These are phyloP conservation scores for Rhodocollybia butyracea DNA, from an alignment of 768 basidiomycete species.

Conservation along the genomic window DNA sequence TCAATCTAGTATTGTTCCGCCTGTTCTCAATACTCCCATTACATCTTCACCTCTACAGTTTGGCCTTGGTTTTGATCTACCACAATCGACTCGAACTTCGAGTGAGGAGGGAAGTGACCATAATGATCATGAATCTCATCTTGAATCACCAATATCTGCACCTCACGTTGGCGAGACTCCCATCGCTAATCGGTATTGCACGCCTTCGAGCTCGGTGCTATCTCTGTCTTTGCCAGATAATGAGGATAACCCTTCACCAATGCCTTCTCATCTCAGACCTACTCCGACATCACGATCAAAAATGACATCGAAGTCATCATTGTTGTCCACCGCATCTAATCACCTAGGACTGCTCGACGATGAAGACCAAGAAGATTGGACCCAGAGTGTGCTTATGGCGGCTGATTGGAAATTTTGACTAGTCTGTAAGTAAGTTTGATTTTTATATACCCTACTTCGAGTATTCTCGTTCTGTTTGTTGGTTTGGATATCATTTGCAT, in stretches of 20 bases:
- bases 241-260: not conserved
- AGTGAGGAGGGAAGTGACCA: conserved; percentile 4
- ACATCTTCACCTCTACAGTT: conserved; percentile 51
- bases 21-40: conserved; percentile 59
- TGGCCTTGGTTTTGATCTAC: conserved; percentile 30
- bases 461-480: not conserved
- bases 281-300: conserved; percentile 12
- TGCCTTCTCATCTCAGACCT: conserved; percentile 9
- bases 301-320: conserved; percentile 19
- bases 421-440: too few species aligned
- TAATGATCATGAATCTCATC: too few species aligned
- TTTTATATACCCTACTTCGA: not conserved
- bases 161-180: conserved; percentile 27
- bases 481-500: not conserved
- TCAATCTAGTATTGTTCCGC: conserved; percentile 49
- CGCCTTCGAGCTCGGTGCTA: conserved; percentile 12
- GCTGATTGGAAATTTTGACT: too few species aligned
- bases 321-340: conserved; percentile 36
- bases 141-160: too few species aligned
- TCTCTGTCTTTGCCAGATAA: conserved; percentile 6
- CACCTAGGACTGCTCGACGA: conserved; percentile 46
- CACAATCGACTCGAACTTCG: conserved; percentile 11
- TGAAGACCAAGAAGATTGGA: conserved; percentile 63
- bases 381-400: conserved; percentile 68
- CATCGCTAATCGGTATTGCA: conserved; percentile 30